A percentile compares a stretch with the other conserved stretches of the same genome.
phyloP scores from a whole-genome alignment of 345 rosid genomes.

The Lagerstroemia speciosa region DNA sequence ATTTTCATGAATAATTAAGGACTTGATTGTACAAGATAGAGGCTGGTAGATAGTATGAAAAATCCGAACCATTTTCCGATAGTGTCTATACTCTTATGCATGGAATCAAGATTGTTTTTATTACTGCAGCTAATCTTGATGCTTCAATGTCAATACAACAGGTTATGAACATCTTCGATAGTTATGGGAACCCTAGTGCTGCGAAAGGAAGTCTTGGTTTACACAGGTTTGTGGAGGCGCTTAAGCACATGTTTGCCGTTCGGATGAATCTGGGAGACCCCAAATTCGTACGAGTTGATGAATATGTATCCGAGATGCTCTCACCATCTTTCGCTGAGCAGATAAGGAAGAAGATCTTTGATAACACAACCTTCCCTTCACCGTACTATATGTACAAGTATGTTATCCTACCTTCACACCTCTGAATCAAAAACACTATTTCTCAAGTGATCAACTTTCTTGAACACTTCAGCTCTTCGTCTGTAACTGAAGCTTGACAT shows the following conservation, averaged over 20 bases:
- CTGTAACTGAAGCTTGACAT: background rate
- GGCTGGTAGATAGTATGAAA: background rate
- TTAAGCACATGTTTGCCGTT: conserved; percentile 87
- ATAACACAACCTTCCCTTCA: conserved; percentile 76
- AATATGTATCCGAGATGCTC: conserved; percentile 48
- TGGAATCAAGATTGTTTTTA: background rate
- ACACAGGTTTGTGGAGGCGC: conserved; percentile 75
- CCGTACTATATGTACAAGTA: conserved; percentile 65
- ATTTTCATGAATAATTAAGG: background rate
- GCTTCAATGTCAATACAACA: conserved; percentile 12
- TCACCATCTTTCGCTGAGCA: conserved; percentile 49
- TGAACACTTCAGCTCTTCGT: background rate
- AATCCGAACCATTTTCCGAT: no score
- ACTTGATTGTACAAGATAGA: background rate
- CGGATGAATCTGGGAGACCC: conserved; percentile 95
- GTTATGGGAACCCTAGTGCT: conserved; percentile 49
- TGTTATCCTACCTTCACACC: background rate
- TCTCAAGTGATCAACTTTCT: background rate
- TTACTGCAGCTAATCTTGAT: background rate
- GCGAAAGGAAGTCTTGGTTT: conserved; percentile 42
- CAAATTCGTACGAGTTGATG: conserved; percentile 33
- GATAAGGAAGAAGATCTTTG: conserved; percentile 50
- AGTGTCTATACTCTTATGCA: background rate
- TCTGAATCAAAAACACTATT: background rate
- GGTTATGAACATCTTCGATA: conserved; percentile 64